phyloP scores from a whole-genome alignment of 768 basidiomycete species.

The Strobilomyces echinocephalus region DNA sequence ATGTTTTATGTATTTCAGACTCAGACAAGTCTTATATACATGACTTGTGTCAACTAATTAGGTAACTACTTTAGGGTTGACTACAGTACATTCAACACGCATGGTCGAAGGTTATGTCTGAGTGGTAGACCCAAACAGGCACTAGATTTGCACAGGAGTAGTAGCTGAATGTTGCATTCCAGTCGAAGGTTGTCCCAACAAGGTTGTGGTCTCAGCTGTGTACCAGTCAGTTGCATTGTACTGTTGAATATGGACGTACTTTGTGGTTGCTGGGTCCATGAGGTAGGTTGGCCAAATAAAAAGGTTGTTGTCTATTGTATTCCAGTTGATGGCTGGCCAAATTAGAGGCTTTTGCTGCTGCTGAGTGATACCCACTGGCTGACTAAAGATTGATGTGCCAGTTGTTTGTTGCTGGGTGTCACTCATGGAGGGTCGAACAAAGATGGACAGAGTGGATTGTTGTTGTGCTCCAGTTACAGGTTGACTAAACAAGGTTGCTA shows the following conservation, averaged over 20 bases:
- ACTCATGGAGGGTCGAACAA: conserved; percentile 21
- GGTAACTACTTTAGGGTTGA: too few species aligned
- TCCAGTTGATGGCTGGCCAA: conserved; percentile 22
- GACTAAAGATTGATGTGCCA: conserved; percentile 36
- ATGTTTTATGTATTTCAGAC: too few species aligned
- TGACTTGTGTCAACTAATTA: too few species aligned
- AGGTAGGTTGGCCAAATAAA: conserved; percentile 29
- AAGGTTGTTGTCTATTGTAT: conserved; percentile 11
- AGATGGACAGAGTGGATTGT: conserved; percentile 26
- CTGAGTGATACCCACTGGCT: conserved; percentile 21
- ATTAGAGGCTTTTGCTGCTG: conserved; percentile 29
- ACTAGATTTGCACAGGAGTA: too few species aligned
- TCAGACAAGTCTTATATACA: too few species aligned
- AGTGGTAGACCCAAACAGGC: conserved; percentile 16
- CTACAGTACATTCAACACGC: too few species aligned
- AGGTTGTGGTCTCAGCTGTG: background rate
- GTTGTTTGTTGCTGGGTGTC: conserved; percentile 20
- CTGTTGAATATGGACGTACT: too few species aligned
- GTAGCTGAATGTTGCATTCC: conserved; percentile 41
- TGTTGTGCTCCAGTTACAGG: conserved; percentile 24
- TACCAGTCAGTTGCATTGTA: too few species aligned
- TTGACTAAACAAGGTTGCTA: too few species aligned
- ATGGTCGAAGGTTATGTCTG: conserved; percentile 16
- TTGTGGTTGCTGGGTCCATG: too few species aligned
- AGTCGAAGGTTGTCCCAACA: conserved; percentile 29